Base-by-base conservation (phyloP, 805 yeast genomes). In the Zygosaccharomyces bailii region DNA sequence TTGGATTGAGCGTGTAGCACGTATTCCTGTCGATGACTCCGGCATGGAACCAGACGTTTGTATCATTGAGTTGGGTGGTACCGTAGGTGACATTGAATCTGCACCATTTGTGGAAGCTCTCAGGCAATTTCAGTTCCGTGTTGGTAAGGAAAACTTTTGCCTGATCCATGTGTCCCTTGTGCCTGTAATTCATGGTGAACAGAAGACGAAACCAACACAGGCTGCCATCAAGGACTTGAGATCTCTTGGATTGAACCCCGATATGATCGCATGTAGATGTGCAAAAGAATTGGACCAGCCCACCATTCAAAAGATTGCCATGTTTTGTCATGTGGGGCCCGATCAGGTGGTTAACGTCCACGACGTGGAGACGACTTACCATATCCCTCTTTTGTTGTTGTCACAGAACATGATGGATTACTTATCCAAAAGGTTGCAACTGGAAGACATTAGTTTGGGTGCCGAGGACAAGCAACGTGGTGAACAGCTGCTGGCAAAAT, bases 241-340 rank as follows among this genome's bases (percentile, higher is more conserved):
- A 71, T 86, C 96, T 37, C 73, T 91, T 49, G 99, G 99, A 59
- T 78, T 93, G 65, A 80, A 83, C 30, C 98, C 98, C 16, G 98
- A 93, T 68, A 84, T 93, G 80, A 88, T 93, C 71, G 99, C 98
- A 46, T 91, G 98, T 74, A 82, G 99, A 73, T 93, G 99, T 74
- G 76, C 87, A 42, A 85, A 85, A 55, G 77, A 78, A 61, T 77
- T 93, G 56, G 95, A 86, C 60, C 69, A 70, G 46, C 80, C 89
- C 53, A 89, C 96, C n/a, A 86, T 84, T 61, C 91, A 86, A 53
- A 93, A 93, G 71, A 91, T 93, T 62, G 93, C 97, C 48, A 93
- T 93, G 98, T 93, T 93, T 72, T 91, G 98, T 69, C 98, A 93
- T 63, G 99, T 93, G 56, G 97, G 96, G 23, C 86, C 95, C n/a